Evolutionary conservation across 2,329 filamentous ascomycete genomes (phyloP).

Genomic region (Colletotrichum sp.): DNA sequence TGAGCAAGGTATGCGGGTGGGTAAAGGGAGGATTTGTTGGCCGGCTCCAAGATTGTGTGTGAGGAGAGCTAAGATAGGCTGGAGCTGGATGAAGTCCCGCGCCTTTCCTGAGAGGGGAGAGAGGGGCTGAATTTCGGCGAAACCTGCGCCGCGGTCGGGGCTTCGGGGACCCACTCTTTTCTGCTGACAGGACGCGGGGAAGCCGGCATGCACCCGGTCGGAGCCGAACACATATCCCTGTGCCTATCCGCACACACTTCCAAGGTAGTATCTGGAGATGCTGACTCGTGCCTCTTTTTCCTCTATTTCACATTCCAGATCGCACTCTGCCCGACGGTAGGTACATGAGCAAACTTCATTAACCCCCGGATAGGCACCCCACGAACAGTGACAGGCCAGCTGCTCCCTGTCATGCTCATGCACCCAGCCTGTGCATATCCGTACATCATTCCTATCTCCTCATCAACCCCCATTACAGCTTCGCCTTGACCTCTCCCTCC

Average conservation of each 20-base stretch:
- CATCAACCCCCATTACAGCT: neutral
- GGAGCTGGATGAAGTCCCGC: neutral
- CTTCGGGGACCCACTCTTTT: neutral
- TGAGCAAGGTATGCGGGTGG: constrained; percentile 11
- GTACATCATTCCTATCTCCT: neutral
- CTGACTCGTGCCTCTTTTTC: neutral
- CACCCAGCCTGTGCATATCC: neutral
- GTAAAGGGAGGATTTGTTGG: neutral
- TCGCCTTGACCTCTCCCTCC: neutral
- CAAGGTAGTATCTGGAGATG: neutral
- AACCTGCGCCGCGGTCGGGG: constrained; percentile 14
- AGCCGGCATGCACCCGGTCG: constrained; percentile 15
- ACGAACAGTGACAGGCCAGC: neutral
- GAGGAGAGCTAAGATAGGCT: constrained; percentile 9
- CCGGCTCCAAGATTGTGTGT: constrained; percentile 1
- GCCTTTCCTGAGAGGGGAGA: neutral
- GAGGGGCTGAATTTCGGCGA: constrained; percentile 17
- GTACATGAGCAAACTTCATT: neutral
- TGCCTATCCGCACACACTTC: neutral
- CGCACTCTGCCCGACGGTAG: neutral
- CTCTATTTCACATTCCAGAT: neutral
- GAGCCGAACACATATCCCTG: neutral
- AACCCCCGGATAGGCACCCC: neutral
- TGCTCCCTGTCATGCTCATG: neutral
- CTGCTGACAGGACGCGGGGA: constrained; percentile 2